These are phyloP conservation scores for Beauveria medogensis DNA, from an alignment of 2,329 filamentous ascomycete species.

Conservation along the genomic window DNA sequence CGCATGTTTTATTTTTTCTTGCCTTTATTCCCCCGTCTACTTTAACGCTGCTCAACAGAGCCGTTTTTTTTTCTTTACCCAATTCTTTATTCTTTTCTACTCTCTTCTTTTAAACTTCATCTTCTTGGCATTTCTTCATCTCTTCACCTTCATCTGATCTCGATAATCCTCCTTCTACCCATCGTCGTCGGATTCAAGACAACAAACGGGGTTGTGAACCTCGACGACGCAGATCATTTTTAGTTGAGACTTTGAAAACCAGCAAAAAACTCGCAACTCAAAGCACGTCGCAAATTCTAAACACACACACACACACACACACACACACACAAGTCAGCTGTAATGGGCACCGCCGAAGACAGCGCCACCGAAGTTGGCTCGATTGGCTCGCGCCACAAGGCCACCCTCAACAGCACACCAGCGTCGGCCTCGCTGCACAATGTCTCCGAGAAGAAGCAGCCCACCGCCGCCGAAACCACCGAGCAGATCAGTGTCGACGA, in stretches of 20 bases:
- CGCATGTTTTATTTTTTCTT: slow-evolving; percentile 3
- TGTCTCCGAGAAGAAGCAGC: neutral
- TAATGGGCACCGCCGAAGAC: neutral
- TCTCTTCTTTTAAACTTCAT: neutral
- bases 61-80: neutral
- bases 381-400: slow-evolving; percentile 5
- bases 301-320: too few relatives aligned
- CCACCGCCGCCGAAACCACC: neutral
- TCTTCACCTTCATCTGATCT: neutral
- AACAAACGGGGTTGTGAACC: too few relatives aligned
- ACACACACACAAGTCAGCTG: too few relatives aligned
- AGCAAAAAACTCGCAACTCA: too few relatives aligned
- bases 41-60: too few relatives aligned
- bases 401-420: neutral
- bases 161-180: too few relatives aligned
- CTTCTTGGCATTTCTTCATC: neutral
- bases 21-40: neutral
- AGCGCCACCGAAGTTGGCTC: slow-evolving; percentile 11
- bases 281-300: too few relatives aligned
- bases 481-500: neutral
- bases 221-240: too few relatives aligned
- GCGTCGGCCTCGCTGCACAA: neutral
- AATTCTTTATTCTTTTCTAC: neutral
- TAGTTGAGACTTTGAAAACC: too few relatives aligned
- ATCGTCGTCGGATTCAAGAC: too few relatives aligned